These are phyloP conservation scores for Pyrenophora teres DNA, from an alignment of 2,329 filamentous ascomycete genomes.

Conservation along the genomic window DNA sequence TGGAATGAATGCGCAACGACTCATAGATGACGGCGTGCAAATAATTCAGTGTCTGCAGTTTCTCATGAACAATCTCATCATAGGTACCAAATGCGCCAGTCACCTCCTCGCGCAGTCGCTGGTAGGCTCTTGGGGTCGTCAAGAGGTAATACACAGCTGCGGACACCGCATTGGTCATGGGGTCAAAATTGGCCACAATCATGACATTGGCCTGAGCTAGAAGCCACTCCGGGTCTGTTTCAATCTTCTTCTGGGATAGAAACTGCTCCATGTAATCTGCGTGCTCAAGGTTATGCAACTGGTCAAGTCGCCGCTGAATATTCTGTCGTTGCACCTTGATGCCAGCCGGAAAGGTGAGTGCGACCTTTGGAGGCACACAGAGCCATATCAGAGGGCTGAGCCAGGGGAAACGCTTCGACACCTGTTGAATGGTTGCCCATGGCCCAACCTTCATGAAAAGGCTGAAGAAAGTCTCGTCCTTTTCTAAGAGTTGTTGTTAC, in stretches of 20 bases:
- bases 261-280: neutral
- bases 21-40: conserved; percentile 41
- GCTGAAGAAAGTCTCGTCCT: neutral
- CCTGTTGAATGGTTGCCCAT: too few relatives aligned
- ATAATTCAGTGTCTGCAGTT: conserved; percentile 26
- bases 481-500: too few relatives aligned
- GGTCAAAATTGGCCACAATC: too few relatives aligned
- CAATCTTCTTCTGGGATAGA: too few relatives aligned
- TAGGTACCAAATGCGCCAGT: neutral
- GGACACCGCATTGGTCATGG: neutral
- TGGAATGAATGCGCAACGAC: conserved; percentile 42
- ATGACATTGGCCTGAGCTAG: too few relatives aligned
- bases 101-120: neutral
- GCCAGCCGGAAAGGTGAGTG: neutral
- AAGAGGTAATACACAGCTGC: neutral
- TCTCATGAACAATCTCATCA: conserved; percentile 31
- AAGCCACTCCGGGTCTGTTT: too few relatives aligned
- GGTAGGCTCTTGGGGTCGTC: neutral
- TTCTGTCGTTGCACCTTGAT: too few relatives aligned
- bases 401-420: too few relatives aligned
- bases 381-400: neutral
- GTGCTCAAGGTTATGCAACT: too few relatives aligned
- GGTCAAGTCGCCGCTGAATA: too few relatives aligned
- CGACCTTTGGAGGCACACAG: neutral
- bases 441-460: neutral